Evolutionary conservation across 139 green algal genomes (phyloP).

Genomic region (Chlorella sp.): DNA sequence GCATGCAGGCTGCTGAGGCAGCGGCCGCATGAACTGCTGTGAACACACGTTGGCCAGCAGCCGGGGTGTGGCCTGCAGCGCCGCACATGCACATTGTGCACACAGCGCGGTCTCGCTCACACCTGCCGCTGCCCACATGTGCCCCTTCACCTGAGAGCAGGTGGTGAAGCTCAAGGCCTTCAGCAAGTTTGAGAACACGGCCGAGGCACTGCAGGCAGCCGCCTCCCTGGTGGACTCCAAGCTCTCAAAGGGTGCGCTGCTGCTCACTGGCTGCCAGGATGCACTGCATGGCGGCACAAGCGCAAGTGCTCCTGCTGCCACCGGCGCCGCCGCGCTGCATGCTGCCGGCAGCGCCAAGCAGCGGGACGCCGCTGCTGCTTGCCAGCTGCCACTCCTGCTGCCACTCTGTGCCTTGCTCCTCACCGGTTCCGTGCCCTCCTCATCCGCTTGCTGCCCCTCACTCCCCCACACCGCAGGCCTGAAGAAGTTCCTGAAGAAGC

Average conservation of each 20-base stretch:
- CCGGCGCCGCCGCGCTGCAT: too few relatives aligned
- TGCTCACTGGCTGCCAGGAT: too few relatives aligned
- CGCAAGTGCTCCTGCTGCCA: too few relatives aligned
- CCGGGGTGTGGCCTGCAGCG: too few relatives aligned
- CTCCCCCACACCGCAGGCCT: slow-evolving; percentile 67
- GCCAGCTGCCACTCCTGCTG: background rate
- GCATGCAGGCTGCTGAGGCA: background rate
- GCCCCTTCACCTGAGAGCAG: slow-evolving; percentile 18
- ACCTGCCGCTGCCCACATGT: too few relatives aligned
- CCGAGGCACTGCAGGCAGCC: slow-evolving; percentile 94
- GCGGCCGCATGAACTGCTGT: too few relatives aligned
- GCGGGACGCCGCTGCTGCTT: too few relatives aligned
- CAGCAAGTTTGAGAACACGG: slow-evolving; percentile 97
- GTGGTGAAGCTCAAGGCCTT: slow-evolving; percentile 98
- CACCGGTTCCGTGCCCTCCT: background rate
- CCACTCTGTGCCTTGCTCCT: background rate
- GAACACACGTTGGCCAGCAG: too few relatives aligned
- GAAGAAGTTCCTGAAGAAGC: slow-evolving; percentile 99
- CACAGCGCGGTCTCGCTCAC: too few relatives aligned
- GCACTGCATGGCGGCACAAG: too few relatives aligned
- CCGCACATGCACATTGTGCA: too few relatives aligned
- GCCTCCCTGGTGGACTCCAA: slow-evolving; percentile 96
- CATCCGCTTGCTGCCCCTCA: background rate
- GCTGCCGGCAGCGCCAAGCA: too few relatives aligned
- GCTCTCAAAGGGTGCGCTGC: slow-evolving; percentile 88